phyloP scores from a whole-genome alignment of 140 eudicot species.

The Senecio squalidus region DNA sequence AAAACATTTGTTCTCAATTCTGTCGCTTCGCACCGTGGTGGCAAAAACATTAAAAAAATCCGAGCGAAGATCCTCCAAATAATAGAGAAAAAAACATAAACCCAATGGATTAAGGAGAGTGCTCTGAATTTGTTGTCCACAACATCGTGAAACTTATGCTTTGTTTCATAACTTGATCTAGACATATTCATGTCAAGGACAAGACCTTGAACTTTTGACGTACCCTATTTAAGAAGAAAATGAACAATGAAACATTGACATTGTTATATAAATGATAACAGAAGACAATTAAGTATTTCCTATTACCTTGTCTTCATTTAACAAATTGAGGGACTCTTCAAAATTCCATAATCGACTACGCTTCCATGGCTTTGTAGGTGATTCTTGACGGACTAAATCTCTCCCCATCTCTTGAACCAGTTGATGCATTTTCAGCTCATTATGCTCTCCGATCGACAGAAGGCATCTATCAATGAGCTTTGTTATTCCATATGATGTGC shows the following conservation, averaged over 20 bases:
- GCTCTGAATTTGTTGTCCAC: no score
- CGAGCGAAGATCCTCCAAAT: no score
- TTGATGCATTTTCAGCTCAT: slow-evolving; percentile 2
- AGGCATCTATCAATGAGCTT: slow-evolving; percentile 3
- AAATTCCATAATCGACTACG: slow-evolving; percentile 2
- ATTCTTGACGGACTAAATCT: slow-evolving; percentile 1
- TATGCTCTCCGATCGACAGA: background rate
- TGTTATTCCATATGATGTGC: background rate
- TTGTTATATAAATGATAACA: no score
- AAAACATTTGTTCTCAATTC: slow-evolving; percentile 6
- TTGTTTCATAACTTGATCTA: background rate
- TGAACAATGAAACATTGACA: no score
- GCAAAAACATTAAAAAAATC: background rate
- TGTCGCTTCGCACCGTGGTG: background rate
- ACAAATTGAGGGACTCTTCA: background rate
- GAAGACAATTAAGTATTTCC: background rate
- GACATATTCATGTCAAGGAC: background rate
- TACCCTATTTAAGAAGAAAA: background rate
- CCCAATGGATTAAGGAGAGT: no score
- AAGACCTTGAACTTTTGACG: background rate
- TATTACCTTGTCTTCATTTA: background rate
- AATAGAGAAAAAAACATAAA: no score
- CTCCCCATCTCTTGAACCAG: slow-evolving; percentile 17
- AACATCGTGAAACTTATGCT: background rate
- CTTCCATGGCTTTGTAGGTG: slow-evolving; percentile 7